Evolutionary conservation across 1,139 yeast species (phyloP), one percentile per base, ranked within the genome.

Genomic region (Spathaspora sp.): DNA sequence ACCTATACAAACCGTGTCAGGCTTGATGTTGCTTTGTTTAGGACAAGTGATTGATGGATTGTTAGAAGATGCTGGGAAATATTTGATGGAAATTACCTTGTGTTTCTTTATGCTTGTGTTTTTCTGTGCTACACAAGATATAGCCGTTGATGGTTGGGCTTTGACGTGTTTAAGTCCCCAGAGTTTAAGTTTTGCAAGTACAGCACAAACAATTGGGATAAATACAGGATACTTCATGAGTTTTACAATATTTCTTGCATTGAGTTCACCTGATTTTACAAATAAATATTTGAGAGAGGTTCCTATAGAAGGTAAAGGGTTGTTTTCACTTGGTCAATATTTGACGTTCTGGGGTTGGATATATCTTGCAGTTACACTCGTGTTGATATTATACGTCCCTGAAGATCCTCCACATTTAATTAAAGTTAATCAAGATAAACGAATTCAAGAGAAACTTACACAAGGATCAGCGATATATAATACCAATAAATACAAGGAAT

Each of bases 81-180:
- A 86, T 55, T 67, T 89, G 50, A 60, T 69, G 4, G 60, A 63
- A 9, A 80, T 89, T 50, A 84, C 91, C 0, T 44, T 68, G 20
- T 76, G 81, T 48, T 93, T 93, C 66, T 88, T 91, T 57, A 53
- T 82, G 17, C 69, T 95, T 49, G 93, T 93, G 39, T 81, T 93
- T 49, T 74, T 93, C 49, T 91, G 97, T 68, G 98, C 99, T 2
- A 93, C 99, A 0, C 99, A 93, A 64, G 99, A 93, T 63, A 93
- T 93, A 47, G 98, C 99, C 1, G 99, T 93, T 13, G 99, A 93
- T 67, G 99, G 99, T 6, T 93, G 99, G 99, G 98, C 98, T 0
- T 70, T 93, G 59, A 93, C 97, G 1, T 81, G 93, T 44, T 72
- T 93, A 45, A 82, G 91, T 15, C 84, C 83, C 20, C 82, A 81